Evolutionary conservation across 2,329 filamentous ascomycete species (phyloP), one percentile per base, ranked within the genome.

Genomic region (Meredithiella fracta): DNA sequence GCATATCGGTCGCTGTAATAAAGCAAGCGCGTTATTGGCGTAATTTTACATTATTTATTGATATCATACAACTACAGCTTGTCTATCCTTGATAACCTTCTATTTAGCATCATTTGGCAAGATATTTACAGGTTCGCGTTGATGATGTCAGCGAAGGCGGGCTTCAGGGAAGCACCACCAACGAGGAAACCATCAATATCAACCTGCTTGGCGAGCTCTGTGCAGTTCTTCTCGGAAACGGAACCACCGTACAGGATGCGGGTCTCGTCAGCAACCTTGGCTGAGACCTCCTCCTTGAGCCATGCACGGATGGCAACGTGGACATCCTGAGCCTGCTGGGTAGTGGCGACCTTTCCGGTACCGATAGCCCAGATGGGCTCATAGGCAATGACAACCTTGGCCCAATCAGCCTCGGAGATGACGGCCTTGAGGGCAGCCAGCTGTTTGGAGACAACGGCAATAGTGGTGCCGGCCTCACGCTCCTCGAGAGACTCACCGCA

Each of bases 141-240:
- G 71, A 79, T 73, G 63, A 80, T 80, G 61, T 80, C 76, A 65
- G 78, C 69, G 62, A 80, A 96, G 62, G 87, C 90, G 67, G 91
- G 91, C 83, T 97, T 97, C 74, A 97, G 80, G 70, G 86, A 92
- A 67, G 91, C 91, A 71, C 91, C 91, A 62, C 91, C 91, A 63
- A 97, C 91, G 63, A 97, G 79, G 83, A 97, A 97, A 59, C 92
- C 92, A 71, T 98, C 92, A 70, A 98, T 95, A 71, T 98, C 92
- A 61, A 80, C 70, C 80, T 97, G 82, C 77, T 89, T 91, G 69
- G 85, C 82, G 65, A 98, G 79, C 62, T 97, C 91, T 67, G 77
- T 80, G 78, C 87, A 94, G 82, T 98, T 98, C 85, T 96, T 96
- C 79, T 95, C 92, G 68, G 78, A 94, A 65, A 98, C 92, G 65